Evolutionary conservation across 176 grass and related monocot species (phyloP), one percentile per base, ranked within the genome.

Genomic region (Olyra latifolia): DNA sequence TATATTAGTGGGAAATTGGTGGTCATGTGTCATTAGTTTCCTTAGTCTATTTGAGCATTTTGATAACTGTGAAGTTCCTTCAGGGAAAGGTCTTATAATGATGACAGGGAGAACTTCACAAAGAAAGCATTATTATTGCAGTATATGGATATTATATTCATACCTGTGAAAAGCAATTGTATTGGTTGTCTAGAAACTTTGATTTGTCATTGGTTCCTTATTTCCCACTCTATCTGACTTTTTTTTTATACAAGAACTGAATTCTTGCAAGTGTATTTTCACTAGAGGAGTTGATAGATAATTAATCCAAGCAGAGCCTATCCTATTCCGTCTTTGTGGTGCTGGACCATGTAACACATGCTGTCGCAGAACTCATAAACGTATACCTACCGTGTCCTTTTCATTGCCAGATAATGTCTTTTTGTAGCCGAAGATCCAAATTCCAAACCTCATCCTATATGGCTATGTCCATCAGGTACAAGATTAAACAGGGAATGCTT

Each of bases 271-370:
- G 20, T 57, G 23, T 24, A 22, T 22, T 55, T 23, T 55, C n/a
- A 55, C 17, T 22, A n/a, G 6, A 20, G 24, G 1, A 44, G 40
- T 68, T 68, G 65, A 6, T 48, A 29, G 15, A 49, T 48, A 46
- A 27, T 30, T 71, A 50, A 30, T 30, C 20, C 43, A 50, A 10
- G 27, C 19, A 61, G 54, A 48, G 54, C 38, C 25, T 71, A 19
- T 70, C 27, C 17, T 58, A 60, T 81, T 30, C 57, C 19, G 46
- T 48, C 79, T 71, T 60, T 60, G 17, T 81, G 62, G 79, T 10
- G 17, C 42, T 72, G 67, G 67, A 62, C 42, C 67, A 62, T 62
- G 41, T 46, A 53, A 45, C 29, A 81, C 50, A 81, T 81, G 54
- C 25, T 72, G 20, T 48, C 55, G 27, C 43, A 72, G 27, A 49